A percentile compares a stretch with the other conserved stretches of the same genome.
These are phyloP conservation scores for Mycocalia duriaeana DNA, from an alignment of 1,284 basidiomycete genomes.

Conservation along the genomic window DNA sequence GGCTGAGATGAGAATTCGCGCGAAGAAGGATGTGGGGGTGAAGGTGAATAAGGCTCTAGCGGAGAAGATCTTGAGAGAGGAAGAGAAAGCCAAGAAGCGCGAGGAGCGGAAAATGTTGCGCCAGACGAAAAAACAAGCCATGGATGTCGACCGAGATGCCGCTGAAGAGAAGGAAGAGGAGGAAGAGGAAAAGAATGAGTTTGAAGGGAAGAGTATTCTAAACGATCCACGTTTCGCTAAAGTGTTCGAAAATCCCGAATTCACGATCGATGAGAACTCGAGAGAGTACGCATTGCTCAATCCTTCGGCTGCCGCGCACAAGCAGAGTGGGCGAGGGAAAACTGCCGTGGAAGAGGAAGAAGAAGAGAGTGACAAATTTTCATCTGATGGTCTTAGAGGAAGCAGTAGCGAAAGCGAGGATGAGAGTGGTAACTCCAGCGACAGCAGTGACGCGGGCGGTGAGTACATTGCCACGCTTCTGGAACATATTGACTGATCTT, in stretches of 20 bases:
- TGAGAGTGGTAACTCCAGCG: constrained; percentile 21
- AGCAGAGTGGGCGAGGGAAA: constrained; percentile 38
- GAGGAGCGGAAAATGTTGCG: constrained; percentile 57
- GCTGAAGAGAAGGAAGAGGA: constrained; percentile 35
- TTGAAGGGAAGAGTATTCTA: constrained; percentile 57
- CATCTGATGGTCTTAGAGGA: constrained; percentile 61
- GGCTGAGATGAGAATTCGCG: constrained; percentile 87
- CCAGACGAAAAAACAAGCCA: constrained; percentile 35
- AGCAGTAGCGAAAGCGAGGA: constrained; percentile 53
- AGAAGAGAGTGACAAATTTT: constrained; percentile 79
- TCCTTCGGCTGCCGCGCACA: constrained; percentile 70
- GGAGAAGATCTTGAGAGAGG: constrained; percentile 75
- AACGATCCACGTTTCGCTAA: constrained; percentile 87
- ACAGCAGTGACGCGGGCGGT: constrained; percentile 44
- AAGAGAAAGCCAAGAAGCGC: constrained; percentile 62
- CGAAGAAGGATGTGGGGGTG: constrained; percentile 63
- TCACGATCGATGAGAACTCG: constrained; percentile 84
- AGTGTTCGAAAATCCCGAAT: constrained; percentile 92
- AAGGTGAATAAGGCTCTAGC: constrained; percentile 94
- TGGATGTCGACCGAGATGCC: constrained; percentile 38
- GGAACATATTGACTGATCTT: constrained; percentile 1
- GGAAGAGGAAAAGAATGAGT: too few species aligned
- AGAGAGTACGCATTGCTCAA: constrained; percentile 90
- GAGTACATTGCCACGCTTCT: constrained; percentile 11
- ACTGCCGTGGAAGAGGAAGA: constrained; percentile 89